Percentiles rank a stretch among this genome's conserved stretches.
Evolutionary conservation across 2,329 filamentous ascomycete genomes (phyloP).

Genomic region (Xylaria sp.): DNA sequence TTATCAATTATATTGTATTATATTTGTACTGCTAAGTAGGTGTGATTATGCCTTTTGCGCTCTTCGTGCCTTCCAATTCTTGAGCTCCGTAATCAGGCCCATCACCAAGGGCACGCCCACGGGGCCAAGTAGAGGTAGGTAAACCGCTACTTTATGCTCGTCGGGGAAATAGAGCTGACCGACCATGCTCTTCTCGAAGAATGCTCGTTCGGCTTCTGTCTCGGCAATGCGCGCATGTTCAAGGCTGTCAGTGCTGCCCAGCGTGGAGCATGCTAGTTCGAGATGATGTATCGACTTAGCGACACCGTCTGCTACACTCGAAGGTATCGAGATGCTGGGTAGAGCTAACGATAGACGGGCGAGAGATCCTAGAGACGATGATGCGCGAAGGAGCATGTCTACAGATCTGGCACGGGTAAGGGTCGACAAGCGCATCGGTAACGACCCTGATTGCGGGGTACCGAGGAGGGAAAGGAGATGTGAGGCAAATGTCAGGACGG

Average conservation of each 20-base stretch:
- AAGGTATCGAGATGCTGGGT: slow-evolving; percentile 88
- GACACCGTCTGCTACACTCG: slow-evolving; percentile 84
- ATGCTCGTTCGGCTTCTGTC: slow-evolving; percentile 86
- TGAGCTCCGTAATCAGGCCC: slow-evolving; percentile 81
- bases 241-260: slow-evolving; percentile 71
- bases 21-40: background rate
- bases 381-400: slow-evolving; percentile 84
- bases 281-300: slow-evolving; percentile 80
- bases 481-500: slow-evolving; percentile 87
- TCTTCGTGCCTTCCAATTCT: slow-evolving; percentile 60
- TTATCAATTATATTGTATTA: slow-evolving; percentile 13
- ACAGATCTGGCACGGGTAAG: slow-evolving; percentile 85
- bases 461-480: slow-evolving; percentile 89
- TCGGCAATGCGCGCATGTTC: slow-evolving; percentile 85
- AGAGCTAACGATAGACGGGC: slow-evolving; percentile 84
- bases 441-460: slow-evolving; percentile 79
- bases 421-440: slow-evolving; percentile 84
- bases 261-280: slow-evolving; percentile 73
- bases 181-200: slow-evolving; percentile 99
- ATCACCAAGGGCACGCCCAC: slow-evolving; percentile 89
- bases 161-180: slow-evolving; percentile 98
- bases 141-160: slow-evolving; percentile 97
- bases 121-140: slow-evolving; percentile 87
- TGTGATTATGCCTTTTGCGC: slow-evolving; percentile 45
- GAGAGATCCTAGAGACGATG: slow-evolving; percentile 90